These are phyloP conservation scores for Coprinopsis sp. DNA, from an alignment of 768 basidiomycete genomes.

Conservation along the genomic window DNA sequence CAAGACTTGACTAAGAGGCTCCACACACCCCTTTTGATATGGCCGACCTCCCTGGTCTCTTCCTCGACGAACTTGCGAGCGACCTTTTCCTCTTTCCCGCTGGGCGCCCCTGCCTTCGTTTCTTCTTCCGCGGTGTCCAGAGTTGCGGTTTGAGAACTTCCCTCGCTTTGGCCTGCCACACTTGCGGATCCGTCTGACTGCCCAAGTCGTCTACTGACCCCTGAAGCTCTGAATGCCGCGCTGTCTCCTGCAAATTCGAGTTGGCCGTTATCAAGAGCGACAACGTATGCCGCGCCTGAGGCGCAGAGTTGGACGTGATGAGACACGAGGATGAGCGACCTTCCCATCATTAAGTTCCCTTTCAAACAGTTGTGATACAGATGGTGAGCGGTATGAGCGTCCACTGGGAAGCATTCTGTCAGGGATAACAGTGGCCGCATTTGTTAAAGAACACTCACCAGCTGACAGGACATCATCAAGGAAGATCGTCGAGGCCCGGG, in stretches of 20 bases:
- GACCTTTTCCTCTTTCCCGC: slow-evolving; percentile 33
- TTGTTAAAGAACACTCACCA: too few relatives aligned
- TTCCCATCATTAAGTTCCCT: slow-evolving; percentile 73
- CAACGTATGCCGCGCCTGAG: slow-evolving; percentile 75
- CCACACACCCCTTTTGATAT: slow-evolving; percentile 68
- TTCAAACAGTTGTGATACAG: slow-evolving; percentile 79
- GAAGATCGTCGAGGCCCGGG: slow-evolving; percentile 76
- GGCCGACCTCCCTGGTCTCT: slow-evolving; percentile 71
- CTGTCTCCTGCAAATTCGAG: slow-evolving; percentile 67
- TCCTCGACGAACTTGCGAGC: slow-evolving; percentile 85
- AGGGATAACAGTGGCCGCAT: too few relatives aligned
- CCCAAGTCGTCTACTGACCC: slow-evolving; percentile 47
- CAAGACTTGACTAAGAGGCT: slow-evolving; percentile 30
- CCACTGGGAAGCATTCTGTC: slow-evolving; percentile 54
- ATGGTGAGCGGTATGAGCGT: slow-evolving; percentile 90
- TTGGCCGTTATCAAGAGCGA: slow-evolving; percentile 79
- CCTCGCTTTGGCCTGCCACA: slow-evolving; percentile 30
- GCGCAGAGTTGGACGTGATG: slow-evolving; percentile 90
- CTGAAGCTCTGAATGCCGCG: slow-evolving; percentile 47
- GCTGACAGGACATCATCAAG: slow-evolving; percentile 78
- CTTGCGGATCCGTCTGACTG: too few relatives aligned
- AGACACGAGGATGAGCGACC: slow-evolving; percentile 90
- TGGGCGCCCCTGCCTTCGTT: slow-evolving; percentile 34
- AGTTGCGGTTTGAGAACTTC: slow-evolving; percentile 52
- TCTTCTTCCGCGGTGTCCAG: slow-evolving; percentile 40